Evolutionary conservation across 139 green algal species (phyloP).

Genomic region (Ettlia oleoabundans): DNA sequence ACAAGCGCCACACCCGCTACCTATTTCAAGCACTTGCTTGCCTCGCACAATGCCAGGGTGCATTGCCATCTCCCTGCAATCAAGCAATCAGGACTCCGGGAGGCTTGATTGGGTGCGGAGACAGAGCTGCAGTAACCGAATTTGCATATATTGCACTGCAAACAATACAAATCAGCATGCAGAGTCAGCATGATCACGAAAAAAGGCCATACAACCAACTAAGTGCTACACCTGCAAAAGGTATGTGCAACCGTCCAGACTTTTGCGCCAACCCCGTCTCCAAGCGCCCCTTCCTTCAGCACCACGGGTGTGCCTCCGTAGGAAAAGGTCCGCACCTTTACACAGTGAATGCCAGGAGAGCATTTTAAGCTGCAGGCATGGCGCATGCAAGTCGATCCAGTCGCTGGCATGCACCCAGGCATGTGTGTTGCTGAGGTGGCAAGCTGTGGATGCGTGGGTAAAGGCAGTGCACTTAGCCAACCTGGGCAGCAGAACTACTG

Average conservation of each 20-base stretch:
- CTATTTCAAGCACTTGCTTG: constrained; percentile 80
- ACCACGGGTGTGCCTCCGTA: constrained; percentile 57
- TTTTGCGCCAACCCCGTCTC: constrained; percentile 78
- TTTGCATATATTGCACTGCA: too few species aligned
- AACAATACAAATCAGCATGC: too few species aligned
- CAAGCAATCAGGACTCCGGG: too few species aligned
- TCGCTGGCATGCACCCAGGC: too few species aligned
- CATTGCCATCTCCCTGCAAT: constrained; percentile 28
- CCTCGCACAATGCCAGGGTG: constrained; percentile 58
- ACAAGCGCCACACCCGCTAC: constrained; percentile 74
- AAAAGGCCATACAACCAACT: too few species aligned
- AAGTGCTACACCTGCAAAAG: neutral
- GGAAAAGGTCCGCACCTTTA: constrained; percentile 48
- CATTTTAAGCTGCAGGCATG: neutral
- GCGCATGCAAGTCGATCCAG: too few species aligned
- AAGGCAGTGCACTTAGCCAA: neutral
- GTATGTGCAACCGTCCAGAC: constrained; percentile 75
- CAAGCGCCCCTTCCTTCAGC: constrained; percentile 73
- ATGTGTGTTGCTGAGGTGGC: too few species aligned
- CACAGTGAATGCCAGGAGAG: neutral
- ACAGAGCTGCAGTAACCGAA: too few species aligned
- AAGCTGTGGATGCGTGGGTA: too few species aligned
- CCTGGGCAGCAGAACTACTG: neutral
- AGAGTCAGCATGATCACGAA: too few species aligned
- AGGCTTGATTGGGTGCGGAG: too few species aligned